Base-by-base conservation (phyloP, 2,329 filamentous ascomycete genomes). In the Penicillium concentricum region DNA sequence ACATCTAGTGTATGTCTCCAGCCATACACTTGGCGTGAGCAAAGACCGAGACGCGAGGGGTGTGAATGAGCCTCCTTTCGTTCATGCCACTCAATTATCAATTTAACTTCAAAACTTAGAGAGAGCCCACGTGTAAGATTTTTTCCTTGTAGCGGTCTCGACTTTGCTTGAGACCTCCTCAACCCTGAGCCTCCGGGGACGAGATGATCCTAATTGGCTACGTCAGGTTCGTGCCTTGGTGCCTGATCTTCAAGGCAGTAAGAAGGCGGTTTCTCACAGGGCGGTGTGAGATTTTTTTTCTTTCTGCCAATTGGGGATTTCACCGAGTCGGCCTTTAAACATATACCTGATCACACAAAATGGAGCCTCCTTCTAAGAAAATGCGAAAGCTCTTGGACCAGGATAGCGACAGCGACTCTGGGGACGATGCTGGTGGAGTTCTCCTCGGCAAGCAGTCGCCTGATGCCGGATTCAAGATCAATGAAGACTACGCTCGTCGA, bases 401-500 rank as follows among this genome's bases (percentile, higher is more conserved):
- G 10, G 71, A 72, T 42, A 74, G 69, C 50, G 76, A 73, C 28
- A 75, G 71, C 50, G 74, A 74, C 39, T 72, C 69, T 38, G 73
- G 71, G 26, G 69, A 70, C 52, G 74, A 74, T 50, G 72, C 72
- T 49, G 77, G 76, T 54, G 76, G 76, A 57, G 76, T 73, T 41
- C 62, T 73, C 26, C 59, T 72, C 45, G 68, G 61, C 57, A 64
- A 67, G 41, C 51, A 65, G 64, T 72, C 70, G 56, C 62, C 69
- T 16, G 68, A 69, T 28, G 63, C 72, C 37, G 73, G 74, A 30
- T 83, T 97, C 72, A 92, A 89, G 72, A 87, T 99, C 75, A 97
- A 99, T 75, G 82, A 92, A 72, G 91, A 95, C 51, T 99, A 88
- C 74, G 94, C 94, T 42, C 86, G 84, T 65, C 84, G 91, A 39